Evolutionary conservation across 345 rosid genomes (phyloP), one percentile per base, ranked within the genome.

Genomic region (Raphanus sativus): DNA sequence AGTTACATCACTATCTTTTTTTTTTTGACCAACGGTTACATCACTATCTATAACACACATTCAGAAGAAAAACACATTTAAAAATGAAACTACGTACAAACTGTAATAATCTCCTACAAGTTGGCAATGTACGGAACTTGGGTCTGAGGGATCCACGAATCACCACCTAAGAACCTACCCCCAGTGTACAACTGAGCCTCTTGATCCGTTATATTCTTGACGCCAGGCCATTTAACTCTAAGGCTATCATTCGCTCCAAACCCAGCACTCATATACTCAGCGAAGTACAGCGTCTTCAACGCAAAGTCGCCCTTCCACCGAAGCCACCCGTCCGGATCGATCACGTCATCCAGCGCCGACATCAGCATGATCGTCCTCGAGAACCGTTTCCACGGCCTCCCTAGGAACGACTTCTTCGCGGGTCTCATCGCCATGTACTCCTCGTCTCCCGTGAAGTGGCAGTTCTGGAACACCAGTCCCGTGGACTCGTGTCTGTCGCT

Each of bases 351-450:
- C 2, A 93, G 81, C 26, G 73, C 56, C 2, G 91, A 81, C 45
- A 84, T 86, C 87, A 89, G 83, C 72, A 87, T 59, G 29, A 93
- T 65, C 4, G 93, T 87, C 73, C 84, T 86, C 5, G 98, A 83
- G 79, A 29, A 87, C 64, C 60, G 29, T 67, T 81, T 86, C 92
- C 90, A 87, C 3, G 98, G 98, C 3, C 98, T 87, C 2, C 95
- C 98, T 1, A 94, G 89, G 76, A 82, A 91, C 0, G 89, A 86
- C 74, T 83, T 85, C 83, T 45, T 81, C 24, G 0, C 48, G 4
- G 75, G 17, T 32, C 83, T 85, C 17, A 86, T 79, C 0, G 88
- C 81, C 3, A 66, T 28, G 76, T 82, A 89, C 0, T 66, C 84
- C 0, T 84, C 68, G 0, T 85, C 85, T 0, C 84, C 96, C 0